These are phyloP conservation scores for Filosporella fistucella DNA, from an alignment of 495 filamentous ascomycete genomes.

Conservation along the genomic window DNA sequence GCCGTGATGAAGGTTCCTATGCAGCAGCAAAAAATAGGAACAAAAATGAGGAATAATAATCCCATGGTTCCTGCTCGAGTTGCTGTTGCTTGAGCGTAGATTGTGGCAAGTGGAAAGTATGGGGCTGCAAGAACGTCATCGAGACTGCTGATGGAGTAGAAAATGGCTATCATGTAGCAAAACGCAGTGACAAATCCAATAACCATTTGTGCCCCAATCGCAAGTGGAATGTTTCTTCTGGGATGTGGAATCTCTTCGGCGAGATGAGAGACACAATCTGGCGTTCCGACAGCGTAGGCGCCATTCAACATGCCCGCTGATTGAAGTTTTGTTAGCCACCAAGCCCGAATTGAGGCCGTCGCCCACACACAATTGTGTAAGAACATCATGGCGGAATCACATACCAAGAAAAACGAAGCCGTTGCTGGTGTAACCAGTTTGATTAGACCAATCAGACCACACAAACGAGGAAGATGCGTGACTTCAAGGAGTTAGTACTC, in stretches of 20 bases:
- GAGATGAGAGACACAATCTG: constrained; percentile 71
- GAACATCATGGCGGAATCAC: not conserved
- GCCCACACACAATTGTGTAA: not conserved
- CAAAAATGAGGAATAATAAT: constrained; percentile 64
- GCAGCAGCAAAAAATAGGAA: constrained; percentile 57
- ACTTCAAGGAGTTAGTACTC: constrained; percentile 37
- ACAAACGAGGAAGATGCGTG: constrained; percentile 56
- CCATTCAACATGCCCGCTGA: constrained; percentile 79
- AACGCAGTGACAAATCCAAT: constrained; percentile 62
- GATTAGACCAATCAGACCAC: constrained; percentile 35
- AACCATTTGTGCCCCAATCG: constrained; percentile 53
- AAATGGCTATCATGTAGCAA: constrained; percentile 66
- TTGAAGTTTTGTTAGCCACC: too few species aligned
- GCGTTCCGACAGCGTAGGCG: constrained; percentile 81
- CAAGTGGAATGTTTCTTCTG: constrained; percentile 55
- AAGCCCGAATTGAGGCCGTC: too few species aligned
- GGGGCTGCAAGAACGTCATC: constrained; percentile 47
- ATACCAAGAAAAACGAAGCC: constrained; percentile 66
- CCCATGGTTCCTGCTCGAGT: constrained; percentile 54
- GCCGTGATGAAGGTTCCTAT: constrained; percentile 35
- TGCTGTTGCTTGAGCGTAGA: constrained; percentile 74
- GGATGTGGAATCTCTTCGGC: constrained; percentile 63
- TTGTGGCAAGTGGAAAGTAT: constrained; percentile 68
- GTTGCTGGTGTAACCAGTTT: constrained; percentile 30
- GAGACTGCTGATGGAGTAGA: constrained; percentile 66